Base-by-base conservation (phyloP, 106 monocot genomes). In the Apostasia shenzhenica region DNA sequence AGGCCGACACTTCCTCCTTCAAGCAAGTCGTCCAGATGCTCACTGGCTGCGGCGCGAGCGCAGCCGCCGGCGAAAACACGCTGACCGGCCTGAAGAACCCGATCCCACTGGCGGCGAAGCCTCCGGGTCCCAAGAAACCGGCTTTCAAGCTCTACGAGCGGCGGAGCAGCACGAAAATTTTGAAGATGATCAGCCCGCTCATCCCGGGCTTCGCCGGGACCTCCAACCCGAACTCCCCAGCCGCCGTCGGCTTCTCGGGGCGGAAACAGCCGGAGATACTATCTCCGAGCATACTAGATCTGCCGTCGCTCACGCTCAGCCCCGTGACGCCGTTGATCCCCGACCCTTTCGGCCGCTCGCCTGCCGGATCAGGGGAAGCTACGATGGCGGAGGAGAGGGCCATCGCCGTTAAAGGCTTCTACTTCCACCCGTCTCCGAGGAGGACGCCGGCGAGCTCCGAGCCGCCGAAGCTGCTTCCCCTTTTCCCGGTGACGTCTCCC, bases 121-220 rank as follows among this genome's bases (percentile, higher is more conserved):
- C 41, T 1, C 45, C 79, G 1, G 79, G 73, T 5, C 80, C 81
- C 26, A 83, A 84, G 69, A 77, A 61, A 41, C 81, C 68, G 3
- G 72, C 83, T 39, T 88, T 88, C 78, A 88, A 88, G 81, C 78
- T 88, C 70, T 81, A 88, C 83, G 83, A 88, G 75, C 80, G 88
- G 39, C 83, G 88, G 43, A 72, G 38, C 67, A 88, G 82, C 60
- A 55, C 83, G 55, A 83, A 73, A 68, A 84, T 71, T 46, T 72
- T 81, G 57, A 78, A 72, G 66, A 51, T 69, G 37, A 70, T 83
- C 72, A 77, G 74, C 68, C 83, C 82, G 3, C 80, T 82, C 2
- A 61, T 72, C 0, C 80, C 76, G 1, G 44, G 71, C 11, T 73
- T 59, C 39, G 43, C 62, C 10, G 14, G 4, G 57, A 52, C 81